Percentiles rank a stretch among this genome's conserved stretches.
phyloP scores from a whole-genome alignment of 2,329 filamentous ascomycete species.

The Immersiporthe knoxdaviesiana region DNA sequence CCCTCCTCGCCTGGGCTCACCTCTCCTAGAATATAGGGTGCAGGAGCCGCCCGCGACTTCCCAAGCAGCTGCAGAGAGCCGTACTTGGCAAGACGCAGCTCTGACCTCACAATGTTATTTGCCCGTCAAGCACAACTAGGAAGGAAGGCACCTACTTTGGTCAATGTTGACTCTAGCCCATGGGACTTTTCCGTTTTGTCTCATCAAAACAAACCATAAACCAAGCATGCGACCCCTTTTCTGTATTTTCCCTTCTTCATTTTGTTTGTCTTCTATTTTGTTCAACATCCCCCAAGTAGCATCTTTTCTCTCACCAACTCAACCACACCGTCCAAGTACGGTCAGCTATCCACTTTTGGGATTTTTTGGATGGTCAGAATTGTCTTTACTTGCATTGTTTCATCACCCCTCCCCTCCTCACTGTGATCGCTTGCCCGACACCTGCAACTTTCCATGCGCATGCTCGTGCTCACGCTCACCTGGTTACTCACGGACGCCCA shows the following conservation, averaged over 20 bases:
- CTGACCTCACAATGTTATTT: background rate
- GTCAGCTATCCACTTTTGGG: background rate
- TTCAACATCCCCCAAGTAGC: background rate
- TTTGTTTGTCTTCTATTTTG: background rate
- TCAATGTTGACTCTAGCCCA: background rate
- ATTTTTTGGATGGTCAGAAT: background rate
- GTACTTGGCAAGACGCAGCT: background rate
- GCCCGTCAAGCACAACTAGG: background rate
- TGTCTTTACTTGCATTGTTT: background rate
- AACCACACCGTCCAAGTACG: background rate
- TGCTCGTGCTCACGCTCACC: background rate
- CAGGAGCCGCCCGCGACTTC: background rate
- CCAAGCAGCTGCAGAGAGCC: background rate
- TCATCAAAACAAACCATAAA: background rate
- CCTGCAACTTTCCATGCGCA: background rate
- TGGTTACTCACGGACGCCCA: background rate
- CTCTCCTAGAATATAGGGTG: too few relatives aligned
- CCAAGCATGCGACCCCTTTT: background rate
- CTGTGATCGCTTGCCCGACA: background rate
- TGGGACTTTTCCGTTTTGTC: too few relatives aligned
- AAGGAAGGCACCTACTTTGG: background rate
- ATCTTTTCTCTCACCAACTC: background rate
- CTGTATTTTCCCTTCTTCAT: background rate
- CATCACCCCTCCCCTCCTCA: background rate
- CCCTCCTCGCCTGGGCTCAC: background rate